Base-by-base conservation (phyloP, 495 filamentous ascomycete genomes). In the Glarea lozoyensis region DNA sequence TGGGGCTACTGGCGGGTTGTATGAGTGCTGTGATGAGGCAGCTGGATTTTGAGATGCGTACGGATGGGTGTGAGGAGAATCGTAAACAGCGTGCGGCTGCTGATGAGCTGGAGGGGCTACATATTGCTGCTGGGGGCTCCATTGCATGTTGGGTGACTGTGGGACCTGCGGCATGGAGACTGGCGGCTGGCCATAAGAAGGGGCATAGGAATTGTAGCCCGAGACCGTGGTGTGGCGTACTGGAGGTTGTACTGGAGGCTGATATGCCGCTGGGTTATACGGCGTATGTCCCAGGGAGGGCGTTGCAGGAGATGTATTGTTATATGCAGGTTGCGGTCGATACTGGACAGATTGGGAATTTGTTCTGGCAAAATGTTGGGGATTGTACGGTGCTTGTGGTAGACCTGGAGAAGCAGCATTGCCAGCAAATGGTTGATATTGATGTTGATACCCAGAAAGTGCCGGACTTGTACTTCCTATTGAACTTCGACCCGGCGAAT, bases 191-290 rank as follows among this genome's bases (percentile, higher is more conserved):
- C 55, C 47, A 30, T 49, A 51, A 29, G 50, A 34, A 18, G 65
- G 25, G 10, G 34, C 20, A 29, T 53, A 52, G 4, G 43, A 24
- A 17, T 33, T 39, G 31, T 61, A 61, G 23, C 48, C 46, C 4
- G 52, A 52, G 9, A 54, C 50, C 9, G 57, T 57, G 19, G 48
- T 37, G 15, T 58, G 51, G 9, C 61, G 58, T 29, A 52, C 46
- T 49, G 61, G 40, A 42, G 46, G 47, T 57, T 29, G 16, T 17
- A 40, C 10, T 16, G 48, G 30, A 27, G 51, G 24, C 34, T 77
- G 73, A 47, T 81, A 87, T 17, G 78, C 74, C 13, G 83, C 81
- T 3, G 84, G 84, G 50, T 84, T 82, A 58, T 88, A 88, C 12
- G 79, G 78, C 54, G 79, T 79, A 52, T 78, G 72, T 5, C 42